phyloP scores from a whole-genome alignment of 2,329 filamentous ascomycete genomes.

The Sclerotinia glacialis region DNA sequence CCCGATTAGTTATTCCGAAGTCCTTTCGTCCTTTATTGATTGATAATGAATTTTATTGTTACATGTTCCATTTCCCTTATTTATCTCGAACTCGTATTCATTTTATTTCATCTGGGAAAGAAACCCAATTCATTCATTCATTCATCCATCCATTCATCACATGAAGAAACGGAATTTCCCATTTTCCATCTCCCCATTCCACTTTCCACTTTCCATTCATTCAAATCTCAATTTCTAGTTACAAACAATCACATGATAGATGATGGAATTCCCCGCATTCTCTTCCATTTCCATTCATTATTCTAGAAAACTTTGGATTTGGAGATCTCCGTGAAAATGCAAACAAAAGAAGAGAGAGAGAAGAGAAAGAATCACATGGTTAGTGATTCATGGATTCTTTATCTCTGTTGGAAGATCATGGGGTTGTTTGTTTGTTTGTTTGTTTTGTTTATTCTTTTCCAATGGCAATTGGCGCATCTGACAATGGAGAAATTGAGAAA shows the following conservation, averaged over 20 bases:
- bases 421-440: neutral
- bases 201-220: neutral
- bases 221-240: neutral
- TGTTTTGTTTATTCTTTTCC: neutral
- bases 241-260: neutral
- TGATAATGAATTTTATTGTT: no score
- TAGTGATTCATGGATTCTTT: neutral
- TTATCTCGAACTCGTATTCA: no score
- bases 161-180: neutral
- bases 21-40: neutral
- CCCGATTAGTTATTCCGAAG: neutral
- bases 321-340: neutral
- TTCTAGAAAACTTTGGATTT: neutral
- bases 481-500: neutral
- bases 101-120: neutral
- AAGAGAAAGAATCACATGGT: neutral
- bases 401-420: neutral
- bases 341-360: neutral
- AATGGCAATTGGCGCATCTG: neutral
- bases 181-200: neutral
- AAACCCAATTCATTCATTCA: neutral
- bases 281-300: neutral
- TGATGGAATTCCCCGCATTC: neutral
- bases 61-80: no score
- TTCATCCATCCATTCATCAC: neutral